A percentile compares a stretch with the other conserved stretches of the same genome.
These are phyloP conservation scores for Breviolum minutum DNA, from an alignment of 73 alveolate genomes.

Conservation along the genomic window DNA sequence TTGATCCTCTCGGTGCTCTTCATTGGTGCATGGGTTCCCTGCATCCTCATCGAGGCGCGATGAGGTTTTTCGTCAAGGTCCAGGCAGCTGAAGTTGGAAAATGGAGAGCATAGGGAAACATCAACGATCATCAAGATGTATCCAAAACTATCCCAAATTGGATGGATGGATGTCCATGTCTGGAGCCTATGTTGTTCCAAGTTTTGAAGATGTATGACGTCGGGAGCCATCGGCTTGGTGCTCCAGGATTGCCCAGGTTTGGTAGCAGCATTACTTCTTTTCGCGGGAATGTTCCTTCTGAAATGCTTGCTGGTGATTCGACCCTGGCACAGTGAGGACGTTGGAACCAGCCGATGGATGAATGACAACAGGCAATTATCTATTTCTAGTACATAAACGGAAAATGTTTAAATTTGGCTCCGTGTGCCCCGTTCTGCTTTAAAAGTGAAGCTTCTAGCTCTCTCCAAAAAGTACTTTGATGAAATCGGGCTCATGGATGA, in stretches of 20 bases:
- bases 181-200: too few relatives aligned
- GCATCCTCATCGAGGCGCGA: constrained; percentile 54
- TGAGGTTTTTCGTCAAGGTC: too few relatives aligned
- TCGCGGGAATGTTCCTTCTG: constrained; percentile 18
- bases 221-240: background rate
- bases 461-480: background rate
- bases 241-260: constrained; percentile 1
- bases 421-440: too few relatives aligned
- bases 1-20: constrained; percentile 4
- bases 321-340: constrained; percentile 46
- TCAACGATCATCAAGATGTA: too few relatives aligned
- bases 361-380: too few relatives aligned
- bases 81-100: too few relatives aligned
- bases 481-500: too few relatives aligned
- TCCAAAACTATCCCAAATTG: too few relatives aligned
- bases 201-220: background rate
- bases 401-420: too few relatives aligned
- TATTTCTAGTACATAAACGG: too few relatives aligned
- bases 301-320: constrained; percentile 23
- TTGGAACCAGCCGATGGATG: background rate
- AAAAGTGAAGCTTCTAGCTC: background rate
- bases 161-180: too few relatives aligned
- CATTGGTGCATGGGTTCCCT: constrained; percentile 41
- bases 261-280: constrained; percentile 21
- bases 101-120: too few relatives aligned